Conservation (phyloP, 805 yeast genomes). For the Cyberlindnera bimundalis region DNA sequence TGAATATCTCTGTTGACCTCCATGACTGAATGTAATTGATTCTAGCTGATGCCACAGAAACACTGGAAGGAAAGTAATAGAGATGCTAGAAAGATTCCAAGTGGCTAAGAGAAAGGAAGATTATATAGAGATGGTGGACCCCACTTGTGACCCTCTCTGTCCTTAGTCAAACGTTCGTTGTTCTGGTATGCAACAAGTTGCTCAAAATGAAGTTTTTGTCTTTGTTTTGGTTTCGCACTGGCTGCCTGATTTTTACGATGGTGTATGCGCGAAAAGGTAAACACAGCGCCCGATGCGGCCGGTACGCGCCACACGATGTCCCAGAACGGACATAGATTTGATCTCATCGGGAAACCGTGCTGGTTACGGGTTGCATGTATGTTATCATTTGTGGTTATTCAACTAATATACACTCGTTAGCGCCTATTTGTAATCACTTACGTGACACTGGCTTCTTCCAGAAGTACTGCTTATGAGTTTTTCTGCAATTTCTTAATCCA, state of each 20-base stretch:
- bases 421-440: slow-evolving; percentile 11
- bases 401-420: slow-evolving; percentile 1
- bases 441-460: slow-evolving; percentile 42
- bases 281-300: slow-evolving; percentile 10
- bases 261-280: slow-evolving; percentile 5
- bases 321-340: background rate
- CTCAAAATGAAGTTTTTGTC: background rate
- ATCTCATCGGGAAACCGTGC: background rate
- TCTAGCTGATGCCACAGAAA: too few species aligned
- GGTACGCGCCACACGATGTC: slow-evolving; percentile 8
- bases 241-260: slow-evolving; percentile 6
- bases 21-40: background rate
- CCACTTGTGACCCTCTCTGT: too few species aligned
- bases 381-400: background rate
- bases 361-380: background rate
- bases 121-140: too few species aligned
- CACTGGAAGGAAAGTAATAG: too few species aligned
- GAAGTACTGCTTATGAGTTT: slow-evolving; percentile 77
- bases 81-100: too few species aligned
- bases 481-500: slow-evolving; percentile 85
- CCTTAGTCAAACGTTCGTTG: too few species aligned
- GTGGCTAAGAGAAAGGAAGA: too few species aligned
- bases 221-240: slow-evolving; percentile 3
- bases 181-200: too few species aligned
- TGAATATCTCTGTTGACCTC: slow-evolving; percentile 10